Conservation (phyloP, 1,139 yeast genomes). For the Suhomyces bokatorum region DNA sequence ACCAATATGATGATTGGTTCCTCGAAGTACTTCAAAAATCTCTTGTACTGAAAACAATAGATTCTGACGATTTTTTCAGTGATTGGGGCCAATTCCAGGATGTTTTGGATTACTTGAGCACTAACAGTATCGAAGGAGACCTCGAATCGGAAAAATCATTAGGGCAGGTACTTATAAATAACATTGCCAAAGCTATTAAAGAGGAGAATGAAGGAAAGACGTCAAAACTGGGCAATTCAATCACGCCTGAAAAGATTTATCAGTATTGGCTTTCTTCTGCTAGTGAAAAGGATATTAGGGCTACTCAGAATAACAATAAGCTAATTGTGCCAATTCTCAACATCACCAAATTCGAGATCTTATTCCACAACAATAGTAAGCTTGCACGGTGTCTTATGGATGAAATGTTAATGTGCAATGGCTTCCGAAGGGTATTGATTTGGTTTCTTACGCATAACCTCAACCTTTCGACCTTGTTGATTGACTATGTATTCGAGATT, state of each 20-base stretch:
- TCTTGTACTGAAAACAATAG: slow-evolving; percentile 18
- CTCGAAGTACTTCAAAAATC: slow-evolving; percentile 19
- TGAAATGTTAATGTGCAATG: slow-evolving; percentile 67
- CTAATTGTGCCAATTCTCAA: slow-evolving; percentile 43
- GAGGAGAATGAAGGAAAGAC: slow-evolving; percentile 22
- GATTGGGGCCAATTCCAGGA: slow-evolving; percentile 33
- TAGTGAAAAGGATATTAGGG: slow-evolving; percentile 25
- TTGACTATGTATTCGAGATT: slow-evolving; percentile 62
- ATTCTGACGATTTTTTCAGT: slow-evolving; percentile 31
- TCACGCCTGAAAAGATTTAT: slow-evolving; percentile 54
- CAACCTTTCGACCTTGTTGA: slow-evolving; percentile 50
- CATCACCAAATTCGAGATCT: slow-evolving; percentile 39
- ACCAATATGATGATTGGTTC: slow-evolving; percentile 24
- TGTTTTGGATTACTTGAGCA: slow-evolving; percentile 30
- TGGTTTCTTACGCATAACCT: slow-evolving; percentile 66
- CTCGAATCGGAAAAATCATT: slow-evolving; percentile 30
- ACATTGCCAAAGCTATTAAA: slow-evolving; percentile 55
- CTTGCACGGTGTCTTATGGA: slow-evolving; percentile 58
- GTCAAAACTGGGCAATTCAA: slow-evolving; percentile 17
- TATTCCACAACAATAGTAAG: slow-evolving; percentile 37
- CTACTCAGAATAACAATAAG: slow-evolving; percentile 30
- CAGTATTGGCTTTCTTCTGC: slow-evolving; percentile 43
- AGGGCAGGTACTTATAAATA: slow-evolving; percentile 44
- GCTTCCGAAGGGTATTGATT: slow-evolving; percentile 60
- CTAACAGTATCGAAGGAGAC: slow-evolving; percentile 29